Percentiles rank a stretch among this genome's conserved stretches.
Evolutionary conservation across 2,329 filamentous ascomycete genomes (phyloP).

Genomic region (Microdochium paspali): DNA sequence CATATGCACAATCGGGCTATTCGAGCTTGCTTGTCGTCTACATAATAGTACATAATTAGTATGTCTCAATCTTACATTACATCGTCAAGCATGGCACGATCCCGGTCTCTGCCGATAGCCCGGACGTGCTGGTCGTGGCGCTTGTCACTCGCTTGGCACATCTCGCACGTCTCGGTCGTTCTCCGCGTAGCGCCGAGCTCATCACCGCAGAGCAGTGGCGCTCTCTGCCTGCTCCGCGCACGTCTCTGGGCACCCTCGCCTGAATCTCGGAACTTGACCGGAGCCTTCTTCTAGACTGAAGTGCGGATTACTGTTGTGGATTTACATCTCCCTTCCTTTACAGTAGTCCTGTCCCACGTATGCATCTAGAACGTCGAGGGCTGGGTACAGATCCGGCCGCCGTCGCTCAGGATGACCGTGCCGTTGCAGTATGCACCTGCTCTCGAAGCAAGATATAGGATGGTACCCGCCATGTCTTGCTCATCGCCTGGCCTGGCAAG

Average conservation of each 20-base stretch:
- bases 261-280: no score
- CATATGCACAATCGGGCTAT: no score
- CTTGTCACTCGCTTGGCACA: background rate
- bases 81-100: background rate
- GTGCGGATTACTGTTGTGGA: no score
- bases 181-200: background rate
- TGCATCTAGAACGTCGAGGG: constrained; percentile 41
- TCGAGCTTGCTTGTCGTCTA: no score
- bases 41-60: no score
- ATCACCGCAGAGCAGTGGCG: background rate
- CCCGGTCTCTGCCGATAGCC: background rate
- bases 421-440: constrained; percentile 61
- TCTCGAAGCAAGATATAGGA: constrained; percentile 55
- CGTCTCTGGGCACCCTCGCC: no score
- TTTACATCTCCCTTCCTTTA: no score
- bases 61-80: no score
- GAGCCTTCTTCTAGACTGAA: no score
- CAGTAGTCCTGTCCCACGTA: no score
- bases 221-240: no score
- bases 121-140: background rate
- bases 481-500: constrained; percentile 50
- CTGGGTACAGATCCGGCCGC: constrained; percentile 47
- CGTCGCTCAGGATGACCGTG: constrained; percentile 51
- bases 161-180: background rate
- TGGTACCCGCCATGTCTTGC: constrained; percentile 54